Base-by-base conservation (phyloP, 331 rosid genomes). In the Spiraea crenata region DNA sequence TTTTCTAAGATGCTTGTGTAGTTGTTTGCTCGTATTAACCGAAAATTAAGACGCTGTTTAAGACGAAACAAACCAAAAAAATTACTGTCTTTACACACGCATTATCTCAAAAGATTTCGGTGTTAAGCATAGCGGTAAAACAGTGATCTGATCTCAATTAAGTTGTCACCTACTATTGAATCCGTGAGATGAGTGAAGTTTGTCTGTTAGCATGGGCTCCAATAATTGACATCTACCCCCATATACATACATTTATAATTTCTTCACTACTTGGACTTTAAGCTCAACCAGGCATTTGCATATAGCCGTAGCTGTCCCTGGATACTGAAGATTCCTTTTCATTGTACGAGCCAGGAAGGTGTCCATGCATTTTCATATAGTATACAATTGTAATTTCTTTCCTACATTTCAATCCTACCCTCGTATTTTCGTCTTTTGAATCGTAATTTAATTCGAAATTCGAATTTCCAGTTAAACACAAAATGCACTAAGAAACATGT, bases 221-320 rank as follows among this genome's bases (percentile, higher is more conserved):
- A 57, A 70, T 70, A 70, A 70, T 45, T 70, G 75, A 17, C 8
- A 46, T 46, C 62, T 13, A 57, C 62, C 41, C 6, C 9, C 7
- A 57, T 57, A n/a, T n/a, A n/a, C n/a, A n/a, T n/a, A n/a, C n/a
- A n/a, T n/a, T n/a, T n/a, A n/a, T n/a, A n/a, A n/a, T n/a, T n/a
- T n/a, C n/a, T n/a, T n/a, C n/a, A n/a, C n/a, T n/a, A 50, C n/a
- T 70, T 70, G 47, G 37, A 45, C 65, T 42, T 55, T 55, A 42
- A 42, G 20, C 54, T 44, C 3, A 70, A 31, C n/a, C 12, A 70
- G 35, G 41, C 65, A 31, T 42, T 63, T 63, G n/a, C 8, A n/a
- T 25, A 41, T 12, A 5, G 64, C 64, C 31, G 9, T 57, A 59
- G 11, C 7, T 15, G 16, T 52, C 3, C 34, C 35, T 7, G 58